Conservation (phyloP, 1,284 basidiomycete species). For the Ceratobasidium sp. region DNA sequence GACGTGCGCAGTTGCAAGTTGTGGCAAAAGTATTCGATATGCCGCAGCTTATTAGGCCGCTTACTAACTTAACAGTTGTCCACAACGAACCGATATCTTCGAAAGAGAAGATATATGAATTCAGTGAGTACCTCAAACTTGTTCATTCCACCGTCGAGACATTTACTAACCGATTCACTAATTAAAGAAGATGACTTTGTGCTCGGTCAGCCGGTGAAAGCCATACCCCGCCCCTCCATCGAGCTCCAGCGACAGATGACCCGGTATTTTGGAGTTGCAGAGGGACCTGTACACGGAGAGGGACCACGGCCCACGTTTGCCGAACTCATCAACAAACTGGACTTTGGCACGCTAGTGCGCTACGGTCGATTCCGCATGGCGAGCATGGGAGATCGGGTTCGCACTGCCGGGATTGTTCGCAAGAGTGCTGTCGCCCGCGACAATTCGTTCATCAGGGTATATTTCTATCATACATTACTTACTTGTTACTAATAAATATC, state of each 20-base stretch:
- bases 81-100: slow-evolving; percentile 4
- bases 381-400: slow-evolving; percentile 16
- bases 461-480: background rate
- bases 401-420: slow-evolving; percentile 33
- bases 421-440: slow-evolving; percentile 30
- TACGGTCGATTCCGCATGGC: slow-evolving; percentile 30
- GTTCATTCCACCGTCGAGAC: background rate
- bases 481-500: background rate
- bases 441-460: slow-evolving; percentile 29
- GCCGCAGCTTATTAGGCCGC: background rate
- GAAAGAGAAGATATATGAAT: background rate
- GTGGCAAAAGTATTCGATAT: slow-evolving; percentile 1
- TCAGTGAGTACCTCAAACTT: background rate
- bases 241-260: background rate
- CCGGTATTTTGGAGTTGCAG: background rate
- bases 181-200: background rate
- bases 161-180: background rate
- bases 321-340: background rate
- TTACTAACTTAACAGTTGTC: background rate
- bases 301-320: too few relatives aligned
- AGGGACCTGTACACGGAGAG: background rate
- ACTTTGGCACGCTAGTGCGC: slow-evolving; percentile 2
- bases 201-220: slow-evolving; percentile 18
- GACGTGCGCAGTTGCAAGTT: slow-evolving; percentile 48
- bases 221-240: background rate